Evolutionary conservation across 2,329 filamentous ascomycete species (phyloP).

Genomic region (Aspergillus ochraceoroseus): DNA sequence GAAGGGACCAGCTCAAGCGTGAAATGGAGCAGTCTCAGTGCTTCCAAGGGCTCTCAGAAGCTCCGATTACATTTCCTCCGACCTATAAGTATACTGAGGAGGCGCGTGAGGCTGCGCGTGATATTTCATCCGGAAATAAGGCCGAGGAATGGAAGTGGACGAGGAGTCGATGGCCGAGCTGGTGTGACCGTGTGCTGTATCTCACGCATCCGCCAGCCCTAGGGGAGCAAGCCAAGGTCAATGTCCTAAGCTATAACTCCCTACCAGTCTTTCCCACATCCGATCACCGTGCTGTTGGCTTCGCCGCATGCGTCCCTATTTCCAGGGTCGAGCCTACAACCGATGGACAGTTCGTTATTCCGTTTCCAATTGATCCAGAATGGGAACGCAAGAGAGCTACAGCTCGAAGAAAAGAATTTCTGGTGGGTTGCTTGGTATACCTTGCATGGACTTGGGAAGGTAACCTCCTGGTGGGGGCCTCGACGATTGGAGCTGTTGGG

Average conservation of each 20-base stretch:
- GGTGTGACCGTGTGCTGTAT: conserved; percentile 89
- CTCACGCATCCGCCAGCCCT: conserved; percentile 58
- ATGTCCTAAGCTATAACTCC: conserved; percentile 9
- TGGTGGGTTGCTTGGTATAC: conserved; percentile 56
- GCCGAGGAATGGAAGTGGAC: conserved; percentile 65
- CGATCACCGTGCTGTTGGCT: conserved; percentile 79
- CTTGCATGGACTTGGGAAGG: conserved; percentile 48
- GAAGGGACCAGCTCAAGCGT: conserved; percentile 70
- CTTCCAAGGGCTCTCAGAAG: conserved; percentile 73
- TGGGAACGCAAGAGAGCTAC: conserved; percentile 53
- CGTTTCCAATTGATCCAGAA: conserved; percentile 54
- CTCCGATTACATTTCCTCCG: conserved; percentile 71
- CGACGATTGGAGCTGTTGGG: conserved; percentile 37
- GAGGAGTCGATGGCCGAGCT: conserved; percentile 77
- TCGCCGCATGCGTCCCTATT: conserved; percentile 64
- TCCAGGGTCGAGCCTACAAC: conserved; percentile 31
- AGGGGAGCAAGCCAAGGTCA: conserved; percentile 21
- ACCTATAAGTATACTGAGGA: conserved; percentile 79
- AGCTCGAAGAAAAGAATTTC: conserved; percentile 56
- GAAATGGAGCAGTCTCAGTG: conserved; percentile 66
- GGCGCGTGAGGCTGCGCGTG: conserved; percentile 38
- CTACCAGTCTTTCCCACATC: conserved; percentile 75
- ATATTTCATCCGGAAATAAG: conserved; percentile 25
- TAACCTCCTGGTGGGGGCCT: conserved; percentile 40
- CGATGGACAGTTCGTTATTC: conserved; percentile 39